Evolutionary conservation across 1,284 basidiomycete genomes (phyloP).

Genomic region (Leccinum huronense): DNA sequence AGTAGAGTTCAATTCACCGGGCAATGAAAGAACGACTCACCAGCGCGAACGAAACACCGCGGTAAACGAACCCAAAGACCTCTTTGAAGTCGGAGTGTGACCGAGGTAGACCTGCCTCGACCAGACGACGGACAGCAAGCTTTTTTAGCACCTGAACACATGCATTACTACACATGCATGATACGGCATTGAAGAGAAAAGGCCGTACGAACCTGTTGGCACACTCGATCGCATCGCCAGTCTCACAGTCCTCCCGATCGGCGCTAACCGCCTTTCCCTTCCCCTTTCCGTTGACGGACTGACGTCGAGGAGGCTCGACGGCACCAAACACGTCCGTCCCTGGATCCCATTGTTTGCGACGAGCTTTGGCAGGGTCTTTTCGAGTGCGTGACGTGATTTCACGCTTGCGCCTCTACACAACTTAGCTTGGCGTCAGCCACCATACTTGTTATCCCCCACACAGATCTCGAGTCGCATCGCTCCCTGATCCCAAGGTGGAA

Average conservation of each 20-base stretch:
- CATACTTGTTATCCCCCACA: not conserved
- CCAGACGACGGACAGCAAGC: constrained; percentile 39
- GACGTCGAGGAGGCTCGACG: constrained; percentile 26
- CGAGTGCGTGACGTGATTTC: not conserved
- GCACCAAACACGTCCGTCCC: constrained; percentile 53
- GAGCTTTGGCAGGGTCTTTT: constrained; percentile 32
- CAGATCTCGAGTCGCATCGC: constrained; percentile 12
- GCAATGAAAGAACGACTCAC: constrained; percentile 36
- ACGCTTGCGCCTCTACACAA: not conserved
- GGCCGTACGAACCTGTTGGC: constrained; percentile 43
- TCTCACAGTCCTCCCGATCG: constrained; percentile 8
- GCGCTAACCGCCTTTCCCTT: constrained; percentile 24
- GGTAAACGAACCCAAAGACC: constrained; percentile 49
- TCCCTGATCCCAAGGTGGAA: not conserved
- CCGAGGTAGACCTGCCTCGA: constrained; percentile 48
- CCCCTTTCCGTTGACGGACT: constrained; percentile 22
- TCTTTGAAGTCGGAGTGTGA: constrained; percentile 63
- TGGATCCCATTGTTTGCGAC: constrained; percentile 28
- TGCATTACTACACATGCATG: too few relatives aligned
- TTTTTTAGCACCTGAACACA: constrained; percentile 45
- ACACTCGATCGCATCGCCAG: constrained; percentile 36
- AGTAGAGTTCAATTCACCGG: not conserved
- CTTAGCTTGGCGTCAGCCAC: not conserved
- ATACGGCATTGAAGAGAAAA: not conserved
- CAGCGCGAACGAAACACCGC: constrained; percentile 55